A percentile compares a stretch with the other conserved stretches of the same genome.
phyloP scores from a whole-genome alignment of 768 basidiomycete species.

The Agaricus sinodeliciosus region DNA sequence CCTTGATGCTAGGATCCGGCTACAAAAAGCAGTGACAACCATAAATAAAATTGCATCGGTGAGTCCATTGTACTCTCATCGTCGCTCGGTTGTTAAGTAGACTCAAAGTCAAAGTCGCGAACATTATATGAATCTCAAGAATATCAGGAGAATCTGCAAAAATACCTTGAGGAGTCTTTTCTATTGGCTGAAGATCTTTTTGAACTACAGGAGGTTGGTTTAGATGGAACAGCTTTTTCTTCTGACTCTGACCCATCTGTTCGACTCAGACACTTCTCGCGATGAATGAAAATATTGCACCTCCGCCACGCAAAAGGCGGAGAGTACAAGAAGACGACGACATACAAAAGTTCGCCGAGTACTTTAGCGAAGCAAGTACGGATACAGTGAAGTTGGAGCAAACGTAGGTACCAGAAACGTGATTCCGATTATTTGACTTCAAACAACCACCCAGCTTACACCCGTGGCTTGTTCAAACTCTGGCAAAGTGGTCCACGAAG shows the following conservation, averaged over 20 bases:
- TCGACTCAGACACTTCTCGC: slow-evolving; percentile 35
- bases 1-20: slow-evolving; percentile 83
- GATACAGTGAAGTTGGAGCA: slow-evolving; percentile 42
- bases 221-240: background rate
- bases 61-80: slow-evolving; percentile 18
- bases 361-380: slow-evolving; percentile 36
- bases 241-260: background rate
- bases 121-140: slow-evolving; percentile 30
- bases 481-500: slow-evolving; percentile 94
- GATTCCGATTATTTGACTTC: background rate
- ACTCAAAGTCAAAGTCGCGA: slow-evolving; percentile 28
- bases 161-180: slow-evolving; percentile 55
- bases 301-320: slow-evolving; percentile 54
- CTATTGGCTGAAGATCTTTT: slow-evolving; percentile 61
- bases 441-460: slow-evolving; percentile 40
- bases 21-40: slow-evolving; percentile 73
- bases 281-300: slow-evolving; percentile 38
- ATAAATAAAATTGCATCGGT: slow-evolving; percentile 65
- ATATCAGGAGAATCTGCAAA: slow-evolving; percentile 38
- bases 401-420: slow-evolving; percentile 31
- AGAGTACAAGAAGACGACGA: slow-evolving; percentile 30
- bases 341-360: slow-evolving; percentile 23
- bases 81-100: slow-evolving; percentile 5
- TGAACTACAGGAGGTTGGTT: slow-evolving; percentile 56
- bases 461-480: slow-evolving; percentile 64